phyloP scores from a whole-genome alignment of 2,329 filamentous ascomycete species.

The Xylaria sp. region DNA sequence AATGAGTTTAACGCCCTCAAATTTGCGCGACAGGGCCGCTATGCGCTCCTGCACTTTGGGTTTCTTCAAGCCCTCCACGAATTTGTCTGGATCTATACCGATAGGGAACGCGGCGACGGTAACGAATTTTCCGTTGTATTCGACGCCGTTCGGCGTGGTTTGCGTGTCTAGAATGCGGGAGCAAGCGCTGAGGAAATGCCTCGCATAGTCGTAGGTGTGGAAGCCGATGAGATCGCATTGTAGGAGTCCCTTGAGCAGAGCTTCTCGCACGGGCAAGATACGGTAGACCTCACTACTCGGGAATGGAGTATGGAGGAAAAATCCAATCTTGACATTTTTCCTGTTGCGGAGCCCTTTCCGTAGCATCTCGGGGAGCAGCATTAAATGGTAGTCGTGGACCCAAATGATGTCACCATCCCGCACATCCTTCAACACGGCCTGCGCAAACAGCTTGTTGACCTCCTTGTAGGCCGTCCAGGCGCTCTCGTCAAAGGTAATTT shows the following conservation, averaged over 20 bases:
- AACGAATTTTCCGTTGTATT: slow-evolving; percentile 88
- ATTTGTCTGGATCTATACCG: slow-evolving; percentile 97
- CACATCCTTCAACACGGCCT: slow-evolving; percentile 86
- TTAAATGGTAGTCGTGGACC: slow-evolving; percentile 99
- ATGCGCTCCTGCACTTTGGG: slow-evolving; percentile 90
- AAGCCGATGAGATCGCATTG: slow-evolving; percentile 97
- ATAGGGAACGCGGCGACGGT: slow-evolving; percentile 97
- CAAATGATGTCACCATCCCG: slow-evolving; percentile 95
- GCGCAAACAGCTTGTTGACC: slow-evolving; percentile 91
- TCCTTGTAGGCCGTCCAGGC: slow-evolving; percentile 94
- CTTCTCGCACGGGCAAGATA: slow-evolving; percentile 91
- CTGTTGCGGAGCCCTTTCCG: slow-evolving; percentile 84
- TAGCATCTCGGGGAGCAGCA: slow-evolving; percentile 95
- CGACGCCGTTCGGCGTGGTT: slow-evolving; percentile 92
- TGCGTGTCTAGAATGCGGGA: slow-evolving; percentile 86
- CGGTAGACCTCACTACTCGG: slow-evolving; percentile 97
- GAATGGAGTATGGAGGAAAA: slow-evolving; percentile 98
- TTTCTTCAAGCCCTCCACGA: slow-evolving; percentile 87
- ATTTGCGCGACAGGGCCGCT: slow-evolving; percentile 84
- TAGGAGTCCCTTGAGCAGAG: slow-evolving; percentile 85
- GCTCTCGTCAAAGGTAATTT: slow-evolving; percentile 97
- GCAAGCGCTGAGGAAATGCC: slow-evolving; percentile 96
- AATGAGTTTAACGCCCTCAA: slow-evolving; percentile 94
- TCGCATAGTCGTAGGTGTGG: slow-evolving; percentile 98
- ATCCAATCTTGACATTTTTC: slow-evolving; percentile 96